phyloP scores from a whole-genome alignment of 768 basidiomycete species.

The Leccinellum rugosiceps region DNA sequence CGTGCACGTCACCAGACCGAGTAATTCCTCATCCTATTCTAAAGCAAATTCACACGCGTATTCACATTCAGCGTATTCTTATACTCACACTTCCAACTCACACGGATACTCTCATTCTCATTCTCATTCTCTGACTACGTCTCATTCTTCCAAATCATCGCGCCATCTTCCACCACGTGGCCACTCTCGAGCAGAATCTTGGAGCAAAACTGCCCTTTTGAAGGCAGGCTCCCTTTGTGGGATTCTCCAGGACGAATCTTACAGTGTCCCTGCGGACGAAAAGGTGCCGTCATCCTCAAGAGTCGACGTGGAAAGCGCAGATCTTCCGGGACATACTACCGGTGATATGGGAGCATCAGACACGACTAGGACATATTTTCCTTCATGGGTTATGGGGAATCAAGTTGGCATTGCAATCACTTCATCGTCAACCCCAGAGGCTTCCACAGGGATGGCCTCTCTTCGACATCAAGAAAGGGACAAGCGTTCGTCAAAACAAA shows the following conservation, averaged over 20 bases:
- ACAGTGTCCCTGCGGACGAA: constrained; percentile 22
- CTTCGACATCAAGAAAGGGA: neutral
- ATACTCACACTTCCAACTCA: constrained; percentile 24
- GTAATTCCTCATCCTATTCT: constrained; percentile 19
- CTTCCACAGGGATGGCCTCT: constrained; percentile 8
- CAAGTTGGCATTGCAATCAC: constrained; percentile 44
- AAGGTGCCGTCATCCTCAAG: constrained; percentile 21
- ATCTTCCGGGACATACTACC: constrained; percentile 2
- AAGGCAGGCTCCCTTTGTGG: constrained; percentile 34
- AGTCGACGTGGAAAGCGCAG: constrained; percentile 23
- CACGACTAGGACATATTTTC: constrained; percentile 25
- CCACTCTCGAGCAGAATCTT: constrained; percentile 38
- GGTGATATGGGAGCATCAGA: neutral
- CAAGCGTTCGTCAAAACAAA: constrained; percentile 11
- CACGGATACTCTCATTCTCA: constrained; percentile 34
- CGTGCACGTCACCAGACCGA: constrained; percentile 24
- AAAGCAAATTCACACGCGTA: constrained; percentile 30
- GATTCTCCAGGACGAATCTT: constrained; percentile 21
- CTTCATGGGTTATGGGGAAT: constrained; percentile 25
- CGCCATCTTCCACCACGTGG: constrained; percentile 16
- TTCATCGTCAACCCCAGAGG: constrained; percentile 34
- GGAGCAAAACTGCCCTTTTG: constrained; percentile 36
- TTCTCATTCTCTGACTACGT: constrained; percentile 36
- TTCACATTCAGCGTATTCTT: constrained; percentile 21
- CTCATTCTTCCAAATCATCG: constrained; percentile 33